Percentiles rank a stretch among this genome's conserved stretches.
These are phyloP conservation scores for Vicia sativa DNA, from an alignment of 306 rosid genomes.

Conservation along the genomic window DNA sequence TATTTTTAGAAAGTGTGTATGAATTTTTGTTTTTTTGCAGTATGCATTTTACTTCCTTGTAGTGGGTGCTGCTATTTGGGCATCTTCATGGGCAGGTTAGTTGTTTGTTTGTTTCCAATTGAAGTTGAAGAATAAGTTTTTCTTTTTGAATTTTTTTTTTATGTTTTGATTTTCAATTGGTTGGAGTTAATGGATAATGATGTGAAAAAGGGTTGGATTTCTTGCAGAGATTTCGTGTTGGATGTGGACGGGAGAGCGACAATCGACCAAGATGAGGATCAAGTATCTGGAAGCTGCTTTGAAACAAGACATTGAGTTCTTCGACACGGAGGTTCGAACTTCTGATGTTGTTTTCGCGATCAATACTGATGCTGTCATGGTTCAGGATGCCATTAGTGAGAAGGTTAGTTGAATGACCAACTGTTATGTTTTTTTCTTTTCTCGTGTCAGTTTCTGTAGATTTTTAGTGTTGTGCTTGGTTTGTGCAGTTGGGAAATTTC, in stretches of 20 bases:
- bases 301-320: conserved; percentile 87
- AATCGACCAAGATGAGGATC: conserved; percentile 94
- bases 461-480: conserved; percentile 31
- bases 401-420: conserved; percentile 55
- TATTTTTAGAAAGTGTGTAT: not conserved
- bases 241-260: conserved; percentile 99
- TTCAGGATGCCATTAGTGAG: conserved; percentile 98
- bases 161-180: not conserved
- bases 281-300: conserved; percentile 88
- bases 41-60: conserved; percentile 95
- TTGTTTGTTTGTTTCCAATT: not conserved
- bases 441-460: conserved; percentile 11
- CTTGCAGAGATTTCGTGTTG: conserved; percentile 95
- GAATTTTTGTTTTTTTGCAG: conserved; percentile 54
- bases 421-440: not conserved
- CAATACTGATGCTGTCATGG: conserved; percentile 91
- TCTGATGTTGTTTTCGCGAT: conserved; percentile 93
- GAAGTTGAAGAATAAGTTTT: not conserved
- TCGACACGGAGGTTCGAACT: conserved; percentile 90
- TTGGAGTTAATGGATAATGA: conserved; percentile 20
- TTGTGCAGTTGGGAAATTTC: conserved; percentile 88
- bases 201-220: conserved; percentile 32
- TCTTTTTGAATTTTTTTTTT: not conserved
- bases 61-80: conserved; percentile 99
- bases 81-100: conserved; percentile 97